phyloP scores from a whole-genome alignment of 768 basidiomycete species.

The Lactifluus piperatus region DNA sequence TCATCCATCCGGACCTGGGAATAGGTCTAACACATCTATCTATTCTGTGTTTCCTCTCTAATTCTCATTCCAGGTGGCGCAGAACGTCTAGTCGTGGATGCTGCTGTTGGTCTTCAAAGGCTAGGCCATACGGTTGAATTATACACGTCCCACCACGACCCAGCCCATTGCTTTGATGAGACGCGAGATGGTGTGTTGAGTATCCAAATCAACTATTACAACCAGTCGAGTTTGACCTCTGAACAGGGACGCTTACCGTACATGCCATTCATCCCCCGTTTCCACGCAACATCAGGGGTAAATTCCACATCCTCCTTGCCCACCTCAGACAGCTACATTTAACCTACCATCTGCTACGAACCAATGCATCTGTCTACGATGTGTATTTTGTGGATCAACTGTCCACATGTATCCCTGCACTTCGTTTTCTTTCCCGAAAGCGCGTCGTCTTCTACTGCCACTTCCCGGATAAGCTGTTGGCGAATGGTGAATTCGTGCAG shows the following conservation, averaged over 20 bases:
- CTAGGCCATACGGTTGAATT: conserved; percentile 81
- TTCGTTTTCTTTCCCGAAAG: conserved; percentile 56
- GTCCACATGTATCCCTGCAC: conserved; percentile 81
- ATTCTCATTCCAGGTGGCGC: conserved; percentile 63
- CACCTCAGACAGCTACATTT: conserved; percentile 86
- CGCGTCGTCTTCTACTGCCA: conserved; percentile 96
- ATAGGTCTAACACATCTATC: conserved; percentile 49
- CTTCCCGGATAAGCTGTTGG: conserved; percentile 91
- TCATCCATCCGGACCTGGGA: conserved; percentile 91
- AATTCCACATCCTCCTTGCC: conserved; percentile 83
- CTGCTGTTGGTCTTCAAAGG: conserved; percentile 79
- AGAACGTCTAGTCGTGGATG: conserved; percentile 91
- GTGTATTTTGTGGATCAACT: conserved; percentile 94
- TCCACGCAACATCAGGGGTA: conserved; percentile 70
- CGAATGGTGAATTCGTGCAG: conserved; percentile 57
- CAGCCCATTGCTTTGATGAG: conserved; percentile 85
- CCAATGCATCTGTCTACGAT: conserved; percentile 49
- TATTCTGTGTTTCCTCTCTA: not conserved
- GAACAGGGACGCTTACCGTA: conserved; percentile 68
- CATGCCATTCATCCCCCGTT: conserved; percentile 65
- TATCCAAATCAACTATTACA: not conserved
- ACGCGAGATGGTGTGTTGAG: conserved; percentile 68
- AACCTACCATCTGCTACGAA: conserved; percentile 49
- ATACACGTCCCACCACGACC: conserved; percentile 91
- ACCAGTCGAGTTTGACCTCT: not conserved